phyloP scores from a whole-genome alignment of 106 monocot species.

The Allium fistulosum region DNA sequence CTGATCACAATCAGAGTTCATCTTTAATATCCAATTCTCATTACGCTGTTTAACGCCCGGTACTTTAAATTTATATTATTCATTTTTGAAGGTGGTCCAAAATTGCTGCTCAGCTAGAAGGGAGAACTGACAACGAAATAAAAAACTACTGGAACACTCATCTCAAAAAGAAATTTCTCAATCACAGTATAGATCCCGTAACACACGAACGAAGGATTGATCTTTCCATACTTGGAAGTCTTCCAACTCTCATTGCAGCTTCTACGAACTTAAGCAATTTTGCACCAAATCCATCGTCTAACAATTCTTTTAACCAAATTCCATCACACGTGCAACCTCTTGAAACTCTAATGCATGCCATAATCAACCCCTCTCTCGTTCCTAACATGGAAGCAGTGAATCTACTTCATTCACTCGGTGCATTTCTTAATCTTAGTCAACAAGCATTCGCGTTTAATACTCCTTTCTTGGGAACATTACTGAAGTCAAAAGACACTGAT shows the following conservation, averaged over 20 bases:
- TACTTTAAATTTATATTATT: not conserved
- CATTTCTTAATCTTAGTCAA: not conserved
- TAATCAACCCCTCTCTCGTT: not conserved
- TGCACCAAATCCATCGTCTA: not conserved
- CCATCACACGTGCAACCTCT: constrained; percentile 11
- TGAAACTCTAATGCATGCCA: constrained; percentile 13
- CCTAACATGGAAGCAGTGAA: not conserved
- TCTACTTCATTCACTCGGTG: not conserved
- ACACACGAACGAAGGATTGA: constrained; percentile 43
- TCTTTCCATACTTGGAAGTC: constrained; percentile 13
- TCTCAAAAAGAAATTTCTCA: constrained; percentile 43
- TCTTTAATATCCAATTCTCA: too few relatives aligned
- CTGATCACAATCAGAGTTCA: too few relatives aligned
- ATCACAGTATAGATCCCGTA: constrained; percentile 46
- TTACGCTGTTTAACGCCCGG: not conserved
- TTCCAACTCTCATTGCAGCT: constrained; percentile 15
- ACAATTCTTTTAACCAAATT: constrained; percentile 6
- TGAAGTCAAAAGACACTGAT: not conserved
- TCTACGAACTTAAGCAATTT: not conserved
- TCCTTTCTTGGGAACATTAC: not conserved
- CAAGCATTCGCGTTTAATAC: not conserved
- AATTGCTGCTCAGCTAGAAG: constrained; percentile 31
- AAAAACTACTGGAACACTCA: constrained; percentile 54
- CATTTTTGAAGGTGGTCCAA: constrained; percentile 38
- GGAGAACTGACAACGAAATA: constrained; percentile 47